Evolutionary conservation across 495 filamentous ascomycete species (phyloP).

Genomic region (Podospora fimiseda): DNA sequence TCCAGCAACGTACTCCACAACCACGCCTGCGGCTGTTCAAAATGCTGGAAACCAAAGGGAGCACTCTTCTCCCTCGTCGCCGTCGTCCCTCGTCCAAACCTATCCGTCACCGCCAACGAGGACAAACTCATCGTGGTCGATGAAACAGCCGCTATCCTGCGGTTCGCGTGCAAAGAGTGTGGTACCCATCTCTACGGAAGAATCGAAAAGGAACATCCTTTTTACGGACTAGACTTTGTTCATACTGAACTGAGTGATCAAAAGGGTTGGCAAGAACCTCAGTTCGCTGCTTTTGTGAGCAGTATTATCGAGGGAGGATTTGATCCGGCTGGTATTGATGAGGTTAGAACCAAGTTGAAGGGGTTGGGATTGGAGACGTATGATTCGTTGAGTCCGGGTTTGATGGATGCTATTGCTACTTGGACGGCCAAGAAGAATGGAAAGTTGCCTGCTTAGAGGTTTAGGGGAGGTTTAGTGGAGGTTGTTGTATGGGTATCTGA

Average conservation of each 20-base stretch:
- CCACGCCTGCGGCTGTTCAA: slow-evolving; percentile 60
- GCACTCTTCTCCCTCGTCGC: slow-evolving; percentile 55
- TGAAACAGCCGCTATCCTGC: slow-evolving; percentile 46
- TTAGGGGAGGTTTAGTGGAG: neutral
- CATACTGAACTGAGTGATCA: slow-evolving; percentile 51
- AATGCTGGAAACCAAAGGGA: slow-evolving; percentile 56
- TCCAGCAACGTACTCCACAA: slow-evolving; percentile 52
- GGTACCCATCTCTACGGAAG: slow-evolving; percentile 53
- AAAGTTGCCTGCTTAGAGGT: slow-evolving; percentile 14
- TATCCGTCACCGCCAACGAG: slow-evolving; percentile 45
- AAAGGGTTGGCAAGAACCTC: slow-evolving; percentile 56
- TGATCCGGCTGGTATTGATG: slow-evolving; percentile 44
- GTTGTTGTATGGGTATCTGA: neutral
- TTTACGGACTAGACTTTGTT: slow-evolving; percentile 57
- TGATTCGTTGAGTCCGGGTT: slow-evolving; percentile 47
- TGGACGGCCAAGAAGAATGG: slow-evolving; percentile 45
- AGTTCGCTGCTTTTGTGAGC: slow-evolving; percentile 56
- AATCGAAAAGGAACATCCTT: slow-evolving; percentile 54
- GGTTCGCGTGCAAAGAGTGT: slow-evolving; percentile 51
- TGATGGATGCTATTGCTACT: slow-evolving; percentile 56
- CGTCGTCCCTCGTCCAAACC: slow-evolving; percentile 42
- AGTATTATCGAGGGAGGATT: slow-evolving; percentile 58
- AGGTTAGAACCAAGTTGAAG: slow-evolving; percentile 43
- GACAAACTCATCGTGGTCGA: slow-evolving; percentile 50
- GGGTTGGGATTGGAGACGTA: slow-evolving; percentile 47